Base-by-base conservation (phyloP, 2,329 filamentous ascomycete species). In the Aspergillus pseudoglaucus region DNA sequence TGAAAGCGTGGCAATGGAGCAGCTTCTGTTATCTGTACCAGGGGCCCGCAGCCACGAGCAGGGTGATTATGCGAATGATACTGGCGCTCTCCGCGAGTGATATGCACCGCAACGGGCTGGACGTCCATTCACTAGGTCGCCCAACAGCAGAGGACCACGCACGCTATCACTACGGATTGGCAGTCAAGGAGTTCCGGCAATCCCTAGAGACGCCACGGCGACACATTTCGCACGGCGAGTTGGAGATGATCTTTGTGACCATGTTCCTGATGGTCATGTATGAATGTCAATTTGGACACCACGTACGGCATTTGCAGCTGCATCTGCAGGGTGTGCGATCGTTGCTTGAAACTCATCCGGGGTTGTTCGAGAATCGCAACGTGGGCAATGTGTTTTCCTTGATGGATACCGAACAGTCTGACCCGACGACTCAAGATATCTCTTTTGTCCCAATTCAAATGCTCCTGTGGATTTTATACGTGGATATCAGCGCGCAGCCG, bases 11-110 rank as follows among this genome's bases (percentile, higher is more conserved):
- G 62, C 51, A 60, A 27, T 69, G 67, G 67, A 69, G 65, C 49
- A 63, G 59, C 45, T 58, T 69, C 44, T 60, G 59, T 17, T 68
- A 68, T 44, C 55, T 69, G 2, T 69, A 69, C 42, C 59, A 64
- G 44, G 60, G 63, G 2, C 65, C 65, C 2, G 66, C 66, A 4
- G 50, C 58, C 6, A 58, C 58, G 3, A 67, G 62, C 51, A 65
- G 62, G 33, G 60, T 68, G 10, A 66, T 69, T 17, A 69, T 69
- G 67, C 62, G 67, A 14, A 68, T 69, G 64, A 65, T 69, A n/a
- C 48, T 69, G 20, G 67, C 67, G 1, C 46, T 67, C 9, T 62
- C 66, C 2, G 64, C 65, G 3, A 67, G 57, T 43, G 67, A 69
- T 30, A 67, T 69, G 62, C 55, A 68, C 47, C 61, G 64, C 6